Percentiles rank a stretch among this genome's conserved stretches.
phyloP scores from a whole-genome alignment of 352 stramenopile genomes.

The Globisporangium spinosum region DNA sequence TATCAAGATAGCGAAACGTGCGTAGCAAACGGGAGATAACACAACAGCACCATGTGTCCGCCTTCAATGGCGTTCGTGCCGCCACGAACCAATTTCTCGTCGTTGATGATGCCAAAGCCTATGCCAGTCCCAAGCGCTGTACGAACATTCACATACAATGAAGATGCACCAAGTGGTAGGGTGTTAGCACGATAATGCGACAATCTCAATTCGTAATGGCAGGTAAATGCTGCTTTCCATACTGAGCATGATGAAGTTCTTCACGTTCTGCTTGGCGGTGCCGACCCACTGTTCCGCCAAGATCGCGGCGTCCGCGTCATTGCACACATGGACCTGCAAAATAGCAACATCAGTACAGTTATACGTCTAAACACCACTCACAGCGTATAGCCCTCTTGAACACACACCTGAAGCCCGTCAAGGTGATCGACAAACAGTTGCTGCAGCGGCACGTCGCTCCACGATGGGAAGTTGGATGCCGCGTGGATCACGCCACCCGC shows the following conservation, averaged over 20 bases:
- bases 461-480: conserved; percentile 68
- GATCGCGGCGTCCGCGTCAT: conserved; percentile 80
- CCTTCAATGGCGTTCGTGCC: conserved; percentile 71
- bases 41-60: conserved; percentile 56
- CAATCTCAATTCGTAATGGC: background rate
- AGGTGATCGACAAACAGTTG: conserved; percentile 45
- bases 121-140: conserved; percentile 75
- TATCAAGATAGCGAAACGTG: no score
- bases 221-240: conserved; percentile 2
- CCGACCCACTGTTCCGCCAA: conserved; percentile 81
- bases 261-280: conserved; percentile 47
- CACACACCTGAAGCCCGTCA: conserved; percentile 15
- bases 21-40: no score
- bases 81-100: conserved; percentile 65
- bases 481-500: conserved; percentile 51
- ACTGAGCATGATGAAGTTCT: conserved; percentile 86
- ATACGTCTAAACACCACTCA: background rate
- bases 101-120: conserved; percentile 59
- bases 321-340: conserved; percentile 49
- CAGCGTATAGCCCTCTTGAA: background rate
- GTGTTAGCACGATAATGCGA: background rate
- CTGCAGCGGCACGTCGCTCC: conserved; percentile 57
- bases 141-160: background rate
- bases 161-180: background rate
- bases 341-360: background rate